Conservation (phyloP, 1,139 yeast species). For the Taphrina populina region DNA sequence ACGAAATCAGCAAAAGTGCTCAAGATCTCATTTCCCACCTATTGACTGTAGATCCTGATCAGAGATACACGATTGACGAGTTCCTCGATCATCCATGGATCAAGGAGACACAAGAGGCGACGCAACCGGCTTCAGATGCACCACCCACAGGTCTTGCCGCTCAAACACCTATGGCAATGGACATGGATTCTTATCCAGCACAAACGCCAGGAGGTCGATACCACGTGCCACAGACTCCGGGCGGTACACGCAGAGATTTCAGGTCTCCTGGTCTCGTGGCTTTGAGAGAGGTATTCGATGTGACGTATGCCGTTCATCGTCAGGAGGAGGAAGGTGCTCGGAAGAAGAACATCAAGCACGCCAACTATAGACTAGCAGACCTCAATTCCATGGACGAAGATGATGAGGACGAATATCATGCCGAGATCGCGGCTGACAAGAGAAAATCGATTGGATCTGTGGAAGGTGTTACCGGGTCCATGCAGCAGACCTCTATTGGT, state of each 20-base stretch:
- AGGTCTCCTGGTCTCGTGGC: conserved; percentile 91
- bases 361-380: conserved; percentile 29
- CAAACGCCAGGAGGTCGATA: conserved; percentile 28
- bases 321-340: conserved; percentile 79
- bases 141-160: conserved; percentile 38
- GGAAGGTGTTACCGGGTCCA: conserved; percentile 27
- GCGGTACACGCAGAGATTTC: conserved; percentile 35
- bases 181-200: conserved; percentile 13
- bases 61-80: conserved; percentile 67
- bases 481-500: conserved; percentile 24
- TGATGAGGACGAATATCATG: conserved; percentile 41
- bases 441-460: conserved; percentile 14
- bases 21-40: conserved; percentile 72
- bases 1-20: conserved; percentile 77
- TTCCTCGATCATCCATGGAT: conserved; percentile 87
- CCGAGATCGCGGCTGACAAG: conserved; percentile 34
- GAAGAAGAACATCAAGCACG: conserved; percentile 37
- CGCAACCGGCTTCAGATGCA: conserved; percentile 43
- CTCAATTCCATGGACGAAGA: conserved; percentile 38
- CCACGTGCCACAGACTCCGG: conserved; percentile 30
- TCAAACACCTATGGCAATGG: conserved; percentile 26
- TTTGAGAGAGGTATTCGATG: conserved; percentile 90
- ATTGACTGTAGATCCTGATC: conserved; percentile 76
- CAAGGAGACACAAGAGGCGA: conserved; percentile 43
- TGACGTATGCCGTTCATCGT: conserved; percentile 90